These are phyloP conservation scores for Thelephora aurantiotincta DNA, from an alignment of 768 basidiomycete species.

Conservation along the genomic window DNA sequence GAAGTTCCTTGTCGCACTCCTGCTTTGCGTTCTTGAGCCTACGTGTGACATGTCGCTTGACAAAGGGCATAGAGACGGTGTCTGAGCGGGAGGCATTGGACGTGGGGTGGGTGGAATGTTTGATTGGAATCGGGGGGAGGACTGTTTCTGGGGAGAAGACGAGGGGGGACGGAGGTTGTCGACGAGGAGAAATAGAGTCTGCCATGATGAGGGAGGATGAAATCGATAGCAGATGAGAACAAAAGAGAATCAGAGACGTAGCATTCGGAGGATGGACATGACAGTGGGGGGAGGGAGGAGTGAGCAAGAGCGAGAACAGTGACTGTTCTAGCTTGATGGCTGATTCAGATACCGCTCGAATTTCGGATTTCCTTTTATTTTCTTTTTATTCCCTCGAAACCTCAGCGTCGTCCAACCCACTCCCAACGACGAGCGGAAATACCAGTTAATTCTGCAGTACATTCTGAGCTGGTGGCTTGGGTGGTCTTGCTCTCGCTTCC, in stretches of 20 bases:
- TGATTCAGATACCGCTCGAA: no score
- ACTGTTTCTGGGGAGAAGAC: conserved; percentile 60
- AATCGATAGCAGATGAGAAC: conserved; percentile 3
- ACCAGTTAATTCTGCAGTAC: no score
- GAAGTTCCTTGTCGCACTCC: conserved; percentile 92
- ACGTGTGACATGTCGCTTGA: conserved; percentile 84
- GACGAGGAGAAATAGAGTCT: conserved; percentile 19
- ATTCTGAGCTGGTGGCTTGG: no score
- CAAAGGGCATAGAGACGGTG: conserved; percentile 85
- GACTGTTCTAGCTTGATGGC: no score
- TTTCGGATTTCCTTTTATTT: no score
- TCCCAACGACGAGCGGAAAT: no score
- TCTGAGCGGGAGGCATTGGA: conserved; percentile 41
- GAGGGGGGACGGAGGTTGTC: conserved; percentile 61
- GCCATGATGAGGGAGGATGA: conserved; percentile 13
- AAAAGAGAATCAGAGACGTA: conserved; percentile 1
- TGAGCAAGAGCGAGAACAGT: background rate
- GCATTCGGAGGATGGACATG: conserved; percentile 1
- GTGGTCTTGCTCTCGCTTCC: no score
- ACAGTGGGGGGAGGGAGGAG: conserved; percentile 4
- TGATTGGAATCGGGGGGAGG: conserved; percentile 28
- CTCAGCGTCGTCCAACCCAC: no score
- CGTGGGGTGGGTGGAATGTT: conserved; percentile 23
- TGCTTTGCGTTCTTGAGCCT: conserved; percentile 90
- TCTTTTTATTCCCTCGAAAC: no score